These are phyloP conservation scores for Amanita pallidorosea DNA, from an alignment of 768 basidiomycete genomes.

Conservation along the genomic window DNA sequence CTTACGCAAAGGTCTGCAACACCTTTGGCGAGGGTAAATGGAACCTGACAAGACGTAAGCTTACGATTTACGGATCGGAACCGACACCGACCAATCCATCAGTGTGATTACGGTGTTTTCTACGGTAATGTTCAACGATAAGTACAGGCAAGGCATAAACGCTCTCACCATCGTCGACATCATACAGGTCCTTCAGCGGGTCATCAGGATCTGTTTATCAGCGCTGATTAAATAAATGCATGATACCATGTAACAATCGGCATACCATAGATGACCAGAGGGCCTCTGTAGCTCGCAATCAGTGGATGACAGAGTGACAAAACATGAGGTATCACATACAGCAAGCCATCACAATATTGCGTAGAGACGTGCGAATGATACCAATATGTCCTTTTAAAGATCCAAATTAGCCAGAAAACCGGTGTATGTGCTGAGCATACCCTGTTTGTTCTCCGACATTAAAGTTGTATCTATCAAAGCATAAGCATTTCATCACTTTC, in stretches of 20 bases:
- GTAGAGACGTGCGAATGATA: conserved; percentile 13
- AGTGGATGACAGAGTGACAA: conserved; percentile 12
- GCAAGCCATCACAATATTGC: conserved; percentile 10
- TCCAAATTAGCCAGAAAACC: not conserved
- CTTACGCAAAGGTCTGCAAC: not conserved
- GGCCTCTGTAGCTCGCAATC: conserved; percentile 30
- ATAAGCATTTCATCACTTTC: not conserved
- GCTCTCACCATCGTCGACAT: conserved; percentile 29
- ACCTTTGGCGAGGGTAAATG: conserved; percentile 3
- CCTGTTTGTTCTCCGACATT: conserved; percentile 1
- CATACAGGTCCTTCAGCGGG: conserved; percentile 16
- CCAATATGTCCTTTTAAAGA: conserved; percentile 13
- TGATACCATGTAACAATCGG: conserved; percentile 12
- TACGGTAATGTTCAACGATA: not conserved
- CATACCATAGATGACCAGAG: conserved; percentile 21
- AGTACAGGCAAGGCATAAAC: conserved; percentile 10
- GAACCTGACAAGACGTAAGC: conserved; percentile 3
- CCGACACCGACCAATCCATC: conserved; percentile 16
- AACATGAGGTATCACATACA: conserved; percentile 13
- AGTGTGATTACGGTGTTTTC: conserved; percentile 16
- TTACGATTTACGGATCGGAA: not conserved
- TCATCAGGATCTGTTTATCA: conserved; percentile 14
- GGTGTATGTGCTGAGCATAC: not conserved
- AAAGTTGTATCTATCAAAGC: conserved; percentile 2
- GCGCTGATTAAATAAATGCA: conserved; percentile 11